Conservation (phyloP, 352 stramenopile species). For the Lagenidium sp. region DNA sequence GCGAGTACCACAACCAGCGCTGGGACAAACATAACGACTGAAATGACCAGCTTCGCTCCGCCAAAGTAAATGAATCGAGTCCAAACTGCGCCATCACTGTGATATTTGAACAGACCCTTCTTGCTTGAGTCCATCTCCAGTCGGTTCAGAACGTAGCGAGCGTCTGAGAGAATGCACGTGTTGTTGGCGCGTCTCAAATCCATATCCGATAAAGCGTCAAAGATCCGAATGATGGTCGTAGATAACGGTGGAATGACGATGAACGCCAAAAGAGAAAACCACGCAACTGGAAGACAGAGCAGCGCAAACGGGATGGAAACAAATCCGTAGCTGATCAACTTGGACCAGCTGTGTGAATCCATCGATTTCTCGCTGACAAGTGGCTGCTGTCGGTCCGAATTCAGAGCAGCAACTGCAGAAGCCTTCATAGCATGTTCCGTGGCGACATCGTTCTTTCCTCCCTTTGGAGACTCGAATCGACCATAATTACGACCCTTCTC, state of each 20-base stretch:
- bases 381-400: no score
- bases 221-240: constrained; percentile 31
- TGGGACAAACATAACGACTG: constrained; percentile 40
- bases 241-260: constrained; percentile 46
- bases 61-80: constrained; percentile 62
- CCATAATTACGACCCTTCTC: constrained; percentile 22
- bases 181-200: constrained; percentile 72
- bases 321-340: constrained; percentile 55
- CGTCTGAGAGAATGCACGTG: constrained; percentile 33
- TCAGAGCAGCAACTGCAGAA: neutral
- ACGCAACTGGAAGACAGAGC: constrained; percentile 41
- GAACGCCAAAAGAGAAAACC: constrained; percentile 48
- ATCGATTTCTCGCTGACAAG: neutral
- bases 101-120: constrained; percentile 43
- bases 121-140: constrained; percentile 14
- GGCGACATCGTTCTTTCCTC: constrained; percentile 5
- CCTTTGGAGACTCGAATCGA: constrained; percentile 47
- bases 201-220: constrained; percentile 68
- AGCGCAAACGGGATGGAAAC: constrained; percentile 44
- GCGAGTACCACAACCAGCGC: constrained; percentile 53
- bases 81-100: constrained; percentile 47
- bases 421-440: constrained; percentile 4
- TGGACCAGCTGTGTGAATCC: constrained; percentile 43
- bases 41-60: constrained; percentile 51
- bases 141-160: constrained; percentile 47